Evolutionary conservation across 1,139 yeast species (phyloP).

Genomic region (Pichia sp.): DNA sequence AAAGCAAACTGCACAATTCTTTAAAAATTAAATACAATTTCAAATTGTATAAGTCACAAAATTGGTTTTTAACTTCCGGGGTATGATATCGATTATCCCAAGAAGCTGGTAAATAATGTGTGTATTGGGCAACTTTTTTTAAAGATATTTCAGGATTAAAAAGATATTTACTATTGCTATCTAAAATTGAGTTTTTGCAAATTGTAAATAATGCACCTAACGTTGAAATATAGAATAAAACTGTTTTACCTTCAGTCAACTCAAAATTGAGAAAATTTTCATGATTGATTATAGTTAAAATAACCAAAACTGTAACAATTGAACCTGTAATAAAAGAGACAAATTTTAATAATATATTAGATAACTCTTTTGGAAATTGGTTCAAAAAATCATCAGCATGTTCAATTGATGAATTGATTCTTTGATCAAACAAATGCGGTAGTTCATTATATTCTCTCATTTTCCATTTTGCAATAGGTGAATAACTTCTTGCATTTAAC

Average conservation of each 20-base stretch:
- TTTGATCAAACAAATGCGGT: conserved; percentile 75
- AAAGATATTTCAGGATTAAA: conserved; percentile 90
- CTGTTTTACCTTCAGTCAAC: conserved; percentile 72
- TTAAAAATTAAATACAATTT: conserved; percentile 65
- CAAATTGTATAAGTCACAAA: conserved; percentile 70
- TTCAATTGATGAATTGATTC: conserved; percentile 70
- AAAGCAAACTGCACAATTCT: conserved; percentile 72
- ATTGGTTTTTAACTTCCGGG: conserved; percentile 74
- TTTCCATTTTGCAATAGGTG: conserved; percentile 94
- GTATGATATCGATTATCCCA: conserved; percentile 88
- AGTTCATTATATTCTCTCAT: conserved; percentile 90
- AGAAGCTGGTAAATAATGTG: conserved; percentile 80
- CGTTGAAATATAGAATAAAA: conserved; percentile 78
- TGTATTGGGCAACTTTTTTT: conserved; percentile 70
- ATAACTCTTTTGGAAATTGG: conserved; percentile 86
- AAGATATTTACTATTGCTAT: conserved; percentile 45
- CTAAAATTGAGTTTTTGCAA: conserved; percentile 34
- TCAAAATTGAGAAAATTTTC: conserved; percentile 90
- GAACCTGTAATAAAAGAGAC: conserved; percentile 82
- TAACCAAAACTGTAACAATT: conserved; percentile 78
- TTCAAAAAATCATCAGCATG: conserved; percentile 80
- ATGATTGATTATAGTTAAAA: conserved; percentile 83
- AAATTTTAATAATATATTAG: conserved; percentile 55
- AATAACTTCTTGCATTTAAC: conserved; percentile 79
- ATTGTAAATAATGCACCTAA: conserved; percentile 58